A percentile compares a stretch with the other conserved stretches of the same genome.
Evolutionary conservation across 2,329 filamentous ascomycete species (phyloP).

Genomic region (Claviceps sp.): DNA sequence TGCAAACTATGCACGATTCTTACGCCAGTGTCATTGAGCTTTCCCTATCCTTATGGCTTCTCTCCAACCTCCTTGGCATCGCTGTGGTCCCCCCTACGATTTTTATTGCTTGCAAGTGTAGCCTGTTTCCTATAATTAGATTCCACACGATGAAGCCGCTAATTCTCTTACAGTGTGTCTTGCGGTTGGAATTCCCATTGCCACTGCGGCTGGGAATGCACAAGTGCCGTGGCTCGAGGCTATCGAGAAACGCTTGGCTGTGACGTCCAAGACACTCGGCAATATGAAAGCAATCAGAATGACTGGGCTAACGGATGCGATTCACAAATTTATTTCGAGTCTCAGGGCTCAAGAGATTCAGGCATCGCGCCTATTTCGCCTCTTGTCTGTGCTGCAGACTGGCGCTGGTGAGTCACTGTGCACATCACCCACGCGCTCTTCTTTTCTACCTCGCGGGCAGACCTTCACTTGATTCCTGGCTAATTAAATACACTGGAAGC

Average conservation of each 20-base stretch:
- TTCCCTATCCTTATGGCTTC: constrained; percentile 19
- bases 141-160: background rate
- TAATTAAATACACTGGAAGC: constrained; percentile 6
- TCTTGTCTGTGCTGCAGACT: constrained; percentile 6
- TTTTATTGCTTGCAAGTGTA: constrained; percentile 10
- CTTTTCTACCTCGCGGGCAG: background rate
- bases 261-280: constrained; percentile 12
- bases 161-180: constrained; percentile 4
- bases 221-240: constrained; percentile 15
- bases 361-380: constrained; percentile 15
- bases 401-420: constrained; percentile 2
- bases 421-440: background rate
- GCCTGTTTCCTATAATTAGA: background rate
- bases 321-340: constrained; percentile 19
- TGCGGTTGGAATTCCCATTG: constrained; percentile 10
- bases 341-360: constrained; percentile 23
- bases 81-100: constrained; percentile 11
- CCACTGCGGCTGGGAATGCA: constrained; percentile 10
- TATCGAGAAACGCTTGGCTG: constrained; percentile 13
- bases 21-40: constrained; percentile 23
- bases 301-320: constrained; percentile 23
- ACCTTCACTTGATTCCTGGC: background rate
- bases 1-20: constrained; percentile 18
- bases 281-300: constrained; percentile 29
- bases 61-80: constrained; percentile 14